Base-by-base conservation (phyloP, 768 basidiomycete genomes). In the Suillus weaverae region DNA sequence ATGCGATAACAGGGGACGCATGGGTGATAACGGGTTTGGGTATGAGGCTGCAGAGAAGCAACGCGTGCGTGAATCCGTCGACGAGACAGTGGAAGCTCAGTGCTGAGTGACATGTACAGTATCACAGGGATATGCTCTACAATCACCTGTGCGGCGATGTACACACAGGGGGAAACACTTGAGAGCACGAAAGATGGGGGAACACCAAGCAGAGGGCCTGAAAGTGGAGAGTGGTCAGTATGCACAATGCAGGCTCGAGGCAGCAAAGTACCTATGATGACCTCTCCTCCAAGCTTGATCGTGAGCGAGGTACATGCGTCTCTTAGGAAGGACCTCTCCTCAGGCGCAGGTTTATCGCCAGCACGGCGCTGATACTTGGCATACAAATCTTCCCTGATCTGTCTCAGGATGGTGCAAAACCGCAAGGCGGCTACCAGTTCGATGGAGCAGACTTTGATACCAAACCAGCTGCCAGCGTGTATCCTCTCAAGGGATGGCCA, bases 131-230 rank as follows among this genome's bases (percentile, higher is more conserved):
- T 74, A 39, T 78, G 71, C 30, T 89, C 84, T 35, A 91, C 83
- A 57, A 89, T 70, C 16, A 85, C 85, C 75, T 93, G 92, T 0
- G 82, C 76, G 20, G 74, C 72, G 13, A 83, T 76, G 75, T 90
- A 94, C 39, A 95, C 79, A 1, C 82, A 74, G 1, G 89, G 87
- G 4, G 86, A 81, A 9, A 84, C 81, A 2, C 89, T 89, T 2
- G 89, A 90, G 18, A 87, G 66, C 81, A 95, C 85, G 79, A 95
- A 95, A 10, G 92, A 94, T 1, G 91, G 86, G 0, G 91, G 83
- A 39, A 84, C 69, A 4, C 88, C 84, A 62, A 93, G 79, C 32
- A 87, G 79, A 39, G 90, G 87, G 11, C 82, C 90, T 91, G 67
- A 20, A 22, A 6, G 8, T 20, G 22, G 13, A 30, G 14, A n/a